Evolutionary conservation across 2,329 filamentous ascomycete genomes (phyloP), one percentile per base, ranked within the genome.

Genomic region (Arachnomyces sp.): DNA sequence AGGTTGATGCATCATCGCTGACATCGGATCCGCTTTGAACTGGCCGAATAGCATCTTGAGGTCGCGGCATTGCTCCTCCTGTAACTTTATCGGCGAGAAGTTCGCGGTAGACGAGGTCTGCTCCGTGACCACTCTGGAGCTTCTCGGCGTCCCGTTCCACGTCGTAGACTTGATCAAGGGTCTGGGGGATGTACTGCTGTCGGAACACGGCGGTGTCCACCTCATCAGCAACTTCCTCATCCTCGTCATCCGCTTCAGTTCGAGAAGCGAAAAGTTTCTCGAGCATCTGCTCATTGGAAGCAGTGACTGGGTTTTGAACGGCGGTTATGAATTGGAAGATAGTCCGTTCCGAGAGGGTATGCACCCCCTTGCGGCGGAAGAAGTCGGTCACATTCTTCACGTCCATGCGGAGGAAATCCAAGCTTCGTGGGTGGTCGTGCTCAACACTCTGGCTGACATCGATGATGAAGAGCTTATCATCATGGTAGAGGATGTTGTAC

Each of bases 371-470:
- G 14, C 85, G 77, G 21, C 80, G 74, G 77, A 96, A 98, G 66
- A 94, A 98, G 61, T 94, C 87, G 15, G 80, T 84, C 1, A 94
- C 80, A 57, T 98, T 98, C 73, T 95, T 96, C 65, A 98, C 88
- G 59, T 98, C 92, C 89, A 95, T 96, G 28, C 92, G 82, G 53
- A 98, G 65, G 59, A 98, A 98, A 60, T 96, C 90, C 21, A 94
- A 73, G 2, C 86, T 90, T 43, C 86, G 78, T 0, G 92, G 92
- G 62, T 98, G 92, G 53, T 96, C 90, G 52, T 93, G 89, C 68
- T 96, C 93, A 14, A 98, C 92, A 57, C 85, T 92, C 68, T 98
- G 92, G 41, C 87, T 95, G 32, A 98, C 92, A 64, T 98, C 92
- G 61, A 98, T 98, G 55, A 98, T 84, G 71, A 86, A 95, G 1